These are phyloP conservation scores for Taphrina wiesneri DNA, from an alignment of 1,139 yeast species.

Conservation along the genomic window DNA sequence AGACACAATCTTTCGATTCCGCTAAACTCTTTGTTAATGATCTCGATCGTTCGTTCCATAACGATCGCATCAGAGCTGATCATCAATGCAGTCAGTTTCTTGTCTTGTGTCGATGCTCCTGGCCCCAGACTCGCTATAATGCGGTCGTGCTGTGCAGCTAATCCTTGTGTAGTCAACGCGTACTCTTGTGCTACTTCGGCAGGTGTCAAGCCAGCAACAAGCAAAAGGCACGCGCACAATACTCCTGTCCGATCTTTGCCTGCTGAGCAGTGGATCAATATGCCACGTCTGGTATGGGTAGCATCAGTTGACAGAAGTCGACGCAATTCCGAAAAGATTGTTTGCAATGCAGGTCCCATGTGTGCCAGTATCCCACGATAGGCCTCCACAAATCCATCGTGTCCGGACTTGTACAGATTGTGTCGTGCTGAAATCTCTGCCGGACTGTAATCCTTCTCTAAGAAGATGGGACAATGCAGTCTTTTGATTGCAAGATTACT, in stretches of 20 bases:
- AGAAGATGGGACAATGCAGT: constrained; percentile 62
- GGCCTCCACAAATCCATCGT: constrained; percentile 65
- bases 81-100: constrained; percentile 1
- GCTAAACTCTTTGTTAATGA: background rate
- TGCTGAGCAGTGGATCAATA: constrained; percentile 47
- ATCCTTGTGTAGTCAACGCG: constrained; percentile 70
- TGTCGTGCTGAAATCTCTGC: constrained; percentile 64
- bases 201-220: constrained; percentile 64
- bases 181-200: constrained; percentile 69
- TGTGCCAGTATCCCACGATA: constrained; percentile 46
- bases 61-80: constrained; percentile 5
- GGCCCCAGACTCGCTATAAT: constrained; percentile 34
- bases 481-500: constrained; percentile 46
- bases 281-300: background rate
- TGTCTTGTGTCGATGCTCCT: background rate
- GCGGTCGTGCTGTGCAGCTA: constrained; percentile 43
- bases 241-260: constrained; percentile 88
- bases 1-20: constrained; percentile 5
- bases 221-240: constrained; percentile 64
- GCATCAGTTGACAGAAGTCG: background rate
- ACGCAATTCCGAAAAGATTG: background rate
- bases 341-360: constrained; percentile 9
- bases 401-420: constrained; percentile 58
- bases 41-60: constrained; percentile 7
- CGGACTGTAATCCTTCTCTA: constrained; percentile 62